Conservation (phyloP, 148 eudicot genomes). For the Fallopia convolvulus region DNA sequence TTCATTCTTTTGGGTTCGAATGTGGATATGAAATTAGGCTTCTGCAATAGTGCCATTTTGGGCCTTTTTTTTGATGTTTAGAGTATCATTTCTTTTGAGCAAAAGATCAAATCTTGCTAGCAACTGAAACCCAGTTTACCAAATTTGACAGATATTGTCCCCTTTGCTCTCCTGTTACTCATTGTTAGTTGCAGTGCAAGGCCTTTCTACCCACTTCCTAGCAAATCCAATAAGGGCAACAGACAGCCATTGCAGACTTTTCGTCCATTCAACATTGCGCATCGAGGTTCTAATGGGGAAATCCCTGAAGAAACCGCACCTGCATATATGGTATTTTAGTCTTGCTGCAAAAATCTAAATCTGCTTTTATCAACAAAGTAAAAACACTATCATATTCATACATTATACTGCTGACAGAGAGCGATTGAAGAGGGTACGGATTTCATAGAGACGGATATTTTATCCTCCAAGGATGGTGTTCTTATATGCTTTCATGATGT, state of each 20-base stretch:
- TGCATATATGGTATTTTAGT: conserved; percentile 32
- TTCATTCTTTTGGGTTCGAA: background rate
- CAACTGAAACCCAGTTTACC: conserved; percentile 11
- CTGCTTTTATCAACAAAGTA: background rate
- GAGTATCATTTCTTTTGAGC: background rate
- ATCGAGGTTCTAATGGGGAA: conserved; percentile 97
- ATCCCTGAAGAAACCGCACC: conserved; percentile 87
- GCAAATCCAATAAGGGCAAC: conserved; percentile 34
- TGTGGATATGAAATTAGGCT: background rate
- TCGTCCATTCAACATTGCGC: conserved; percentile 84
- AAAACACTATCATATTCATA: background rate
- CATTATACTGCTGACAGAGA: conserved; percentile 39
- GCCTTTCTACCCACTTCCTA: conserved; percentile 65
- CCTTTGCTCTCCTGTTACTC: conserved; percentile 50
- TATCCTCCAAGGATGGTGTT: conserved; percentile 76
- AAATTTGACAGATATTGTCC: conserved; percentile 42
- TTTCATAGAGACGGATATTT: conserved; percentile 81
- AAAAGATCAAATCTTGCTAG: background rate
- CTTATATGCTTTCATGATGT: conserved; percentile 83
- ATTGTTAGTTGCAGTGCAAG: conserved; percentile 57
- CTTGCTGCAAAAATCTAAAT: background rate
- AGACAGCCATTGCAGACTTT: conserved; percentile 75
- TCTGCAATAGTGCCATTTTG: background rate
- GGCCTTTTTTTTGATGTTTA: background rate
- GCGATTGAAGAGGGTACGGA: conserved; percentile 96